A percentile compares a stretch with the other conserved stretches of the same genome.
These are phyloP conservation scores for Talaromyces sp. DNA, from an alignment of 2,329 filamentous ascomycete species.

Conservation along the genomic window DNA sequence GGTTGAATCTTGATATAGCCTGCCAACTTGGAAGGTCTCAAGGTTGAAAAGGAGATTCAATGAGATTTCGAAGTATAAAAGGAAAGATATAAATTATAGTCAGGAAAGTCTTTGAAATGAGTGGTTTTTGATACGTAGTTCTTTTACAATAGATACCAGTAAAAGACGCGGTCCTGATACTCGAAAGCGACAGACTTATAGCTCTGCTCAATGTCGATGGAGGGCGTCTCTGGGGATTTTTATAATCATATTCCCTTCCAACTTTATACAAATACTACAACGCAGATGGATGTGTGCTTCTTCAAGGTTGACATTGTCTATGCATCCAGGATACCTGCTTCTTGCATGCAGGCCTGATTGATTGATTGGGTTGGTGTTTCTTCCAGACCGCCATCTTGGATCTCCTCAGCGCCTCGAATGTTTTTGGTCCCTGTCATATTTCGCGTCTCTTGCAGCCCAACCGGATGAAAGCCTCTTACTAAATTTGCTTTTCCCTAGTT, in stretches of 20 bases:
- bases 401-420: background rate
- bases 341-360: slow-evolving; percentile 4
- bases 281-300: background rate
- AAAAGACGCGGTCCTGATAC: background rate
- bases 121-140: background rate
- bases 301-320: background rate
- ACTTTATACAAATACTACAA: background rate
- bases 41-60: background rate
- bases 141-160: background rate
- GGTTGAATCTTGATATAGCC: too few species aligned
- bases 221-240: background rate
- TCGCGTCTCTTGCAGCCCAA: slow-evolving; percentile 9
- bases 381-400: slow-evolving; percentile 14
- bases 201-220: background rate
- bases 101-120: background rate
- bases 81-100: background rate
- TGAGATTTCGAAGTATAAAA: background rate
- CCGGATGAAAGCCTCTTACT: background rate
- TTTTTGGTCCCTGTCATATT: background rate
- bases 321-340: background rate
- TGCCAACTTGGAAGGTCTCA: background rate
- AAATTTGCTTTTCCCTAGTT: background rate
- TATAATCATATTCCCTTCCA: background rate
- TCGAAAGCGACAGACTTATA: slow-evolving; percentile 1
- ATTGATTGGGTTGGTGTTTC: slow-evolving; percentile 2